Evolutionary conservation across 768 basidiomycete species (phyloP).

Genomic region (Scleroderma bovista): DNA sequence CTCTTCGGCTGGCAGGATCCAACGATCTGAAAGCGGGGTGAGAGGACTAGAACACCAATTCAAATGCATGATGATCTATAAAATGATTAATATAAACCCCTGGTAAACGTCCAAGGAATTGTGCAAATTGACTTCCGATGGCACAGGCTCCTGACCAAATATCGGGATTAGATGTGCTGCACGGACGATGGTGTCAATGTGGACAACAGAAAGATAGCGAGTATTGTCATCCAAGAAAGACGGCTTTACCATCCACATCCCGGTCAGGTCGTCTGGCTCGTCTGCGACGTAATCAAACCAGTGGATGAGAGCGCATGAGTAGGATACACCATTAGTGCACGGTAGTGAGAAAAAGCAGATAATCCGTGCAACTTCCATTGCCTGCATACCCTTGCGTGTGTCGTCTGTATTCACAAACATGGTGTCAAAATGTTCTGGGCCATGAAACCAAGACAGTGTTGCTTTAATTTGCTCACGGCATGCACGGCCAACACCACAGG

Average conservation of each 20-base stretch:
- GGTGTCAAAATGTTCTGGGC: conserved; percentile 18
- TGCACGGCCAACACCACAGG: conserved; percentile 7
- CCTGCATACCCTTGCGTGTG: conserved; percentile 14
- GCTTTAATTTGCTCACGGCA: conserved; percentile 1
- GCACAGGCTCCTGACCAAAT: not conserved
- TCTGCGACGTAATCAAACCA: conserved; percentile 18
- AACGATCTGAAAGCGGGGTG: too few species aligned
- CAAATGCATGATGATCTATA: too few species aligned
- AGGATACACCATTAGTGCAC: too few species aligned
- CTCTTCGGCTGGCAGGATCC: too few species aligned
- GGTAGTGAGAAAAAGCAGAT: conserved; percentile 6
- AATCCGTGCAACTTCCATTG: not conserved
- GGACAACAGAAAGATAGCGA: not conserved
- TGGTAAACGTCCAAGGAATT: too few species aligned
- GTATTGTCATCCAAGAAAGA: too few species aligned
- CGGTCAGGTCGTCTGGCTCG: conserved; percentile 11
- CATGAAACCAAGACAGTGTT: not conserved
- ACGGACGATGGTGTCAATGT: not conserved
- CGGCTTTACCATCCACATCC: conserved; percentile 22
- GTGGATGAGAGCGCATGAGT: conserved; percentile 23
- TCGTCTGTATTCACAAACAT: conserved; percentile 16
- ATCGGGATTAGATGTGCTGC: not conserved
- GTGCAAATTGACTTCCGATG: not conserved
- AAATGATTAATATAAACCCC: too few species aligned
- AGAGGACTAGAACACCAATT: too few species aligned